phyloP scores from a whole-genome alignment of 352 stramenopile genomes.

The Globisporangium heterothallicum region DNA sequence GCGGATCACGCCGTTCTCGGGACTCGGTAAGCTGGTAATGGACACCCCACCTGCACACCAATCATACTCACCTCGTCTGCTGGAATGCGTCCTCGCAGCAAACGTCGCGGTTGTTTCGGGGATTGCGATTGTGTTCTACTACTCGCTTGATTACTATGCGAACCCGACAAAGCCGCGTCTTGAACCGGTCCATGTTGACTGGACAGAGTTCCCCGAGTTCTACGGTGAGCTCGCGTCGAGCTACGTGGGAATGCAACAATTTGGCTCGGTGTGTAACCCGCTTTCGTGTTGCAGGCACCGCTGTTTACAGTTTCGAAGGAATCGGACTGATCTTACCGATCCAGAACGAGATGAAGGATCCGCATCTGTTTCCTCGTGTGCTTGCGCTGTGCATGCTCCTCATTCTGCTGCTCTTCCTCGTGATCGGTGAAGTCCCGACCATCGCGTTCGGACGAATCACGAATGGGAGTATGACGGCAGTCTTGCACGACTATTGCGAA shows the following conservation, averaged over 20 bases:
- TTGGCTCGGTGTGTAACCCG: not conserved
- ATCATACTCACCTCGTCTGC: not conserved
- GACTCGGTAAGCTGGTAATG: constrained; percentile 33
- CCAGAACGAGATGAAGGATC: constrained; percentile 70
- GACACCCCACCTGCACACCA: too few species aligned
- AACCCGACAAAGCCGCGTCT: constrained; percentile 24
- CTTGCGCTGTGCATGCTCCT: constrained; percentile 52
- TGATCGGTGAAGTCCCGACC: constrained; percentile 63
- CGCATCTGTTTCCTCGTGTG: constrained; percentile 48
- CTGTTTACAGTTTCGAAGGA: constrained; percentile 79
- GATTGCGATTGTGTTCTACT: constrained; percentile 82
- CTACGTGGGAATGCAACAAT: not conserved
- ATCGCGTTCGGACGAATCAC: constrained; percentile 64
- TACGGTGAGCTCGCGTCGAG: constrained; percentile 33
- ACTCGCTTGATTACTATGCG: constrained; percentile 57
- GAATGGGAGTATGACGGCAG: constrained; percentile 76
- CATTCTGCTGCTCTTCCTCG: constrained; percentile 72
- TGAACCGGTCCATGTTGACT: constrained; percentile 19
- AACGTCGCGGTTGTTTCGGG: constrained; percentile 58
- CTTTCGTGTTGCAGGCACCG: constrained; percentile 32
- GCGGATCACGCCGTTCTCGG: constrained; percentile 71
- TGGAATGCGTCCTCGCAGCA: constrained; percentile 19
- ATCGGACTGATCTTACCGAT: constrained; percentile 74
- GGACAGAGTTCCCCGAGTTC: constrained; percentile 53
- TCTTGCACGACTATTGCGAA: constrained; percentile 65